Base-by-base conservation (phyloP, 805 yeast genomes). In the Metschnikowia proteae region DNA sequence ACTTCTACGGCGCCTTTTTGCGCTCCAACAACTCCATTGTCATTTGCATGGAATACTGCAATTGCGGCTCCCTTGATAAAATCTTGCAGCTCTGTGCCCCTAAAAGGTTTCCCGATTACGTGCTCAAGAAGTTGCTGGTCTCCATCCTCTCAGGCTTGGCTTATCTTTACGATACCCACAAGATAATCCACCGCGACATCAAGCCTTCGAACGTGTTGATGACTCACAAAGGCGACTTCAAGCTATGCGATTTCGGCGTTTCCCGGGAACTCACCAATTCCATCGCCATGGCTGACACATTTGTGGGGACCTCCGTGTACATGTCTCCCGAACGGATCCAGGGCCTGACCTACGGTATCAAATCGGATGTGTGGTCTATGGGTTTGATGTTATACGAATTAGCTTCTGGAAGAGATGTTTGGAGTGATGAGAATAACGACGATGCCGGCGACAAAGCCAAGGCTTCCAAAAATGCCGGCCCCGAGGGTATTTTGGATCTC, bases 321-420 rank as follows among this genome's bases (percentile, higher is more conserved):
- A 94, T 94, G 78, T 87, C 96, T 1, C 99, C 99, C 0, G 99
- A 94, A 60, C 78, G 99, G 53, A 92, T 94, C 47, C 96, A 90
- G 67, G 99, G 99, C 17, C 88, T 88, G 38, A 84, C 84, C 7
- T 94, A 94, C 67, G 86, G 96, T 6, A 84, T 91, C n/a, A 90
- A 91, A 57, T 92, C 96, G 34, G 99, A 94, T 65, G 92, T 94
- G 9, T 94, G 99, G 99, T 89, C 97, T 0, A 70, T 91, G 56
- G 99, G 99, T 1, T 72, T 94, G 39, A 86, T 91, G 84, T 73
- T 94, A 36, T 81, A 88, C 44, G 98, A 94, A 65, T 72, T 94
- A 45, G 92, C 96, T 0, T 81, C 87, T 3, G 98, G 98, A 0
- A 75, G 75, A 46, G 84, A 86, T 57, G 94, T 97, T 2, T 83